Conservation (phyloP, 306 rosid genomes). For the Hippophae gyantsensis region DNA sequence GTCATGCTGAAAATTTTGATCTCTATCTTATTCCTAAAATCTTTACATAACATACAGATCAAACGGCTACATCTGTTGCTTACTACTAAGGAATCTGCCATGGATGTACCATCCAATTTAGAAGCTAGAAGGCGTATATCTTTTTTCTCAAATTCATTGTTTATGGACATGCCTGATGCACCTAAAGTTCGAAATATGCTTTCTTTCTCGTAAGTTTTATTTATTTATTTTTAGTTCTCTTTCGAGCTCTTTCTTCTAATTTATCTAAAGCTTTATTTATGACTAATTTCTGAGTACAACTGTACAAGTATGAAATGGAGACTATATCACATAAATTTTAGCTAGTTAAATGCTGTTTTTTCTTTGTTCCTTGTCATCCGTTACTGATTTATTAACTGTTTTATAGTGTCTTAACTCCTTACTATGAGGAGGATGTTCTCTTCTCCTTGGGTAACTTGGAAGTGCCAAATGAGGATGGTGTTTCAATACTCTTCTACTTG, state of each 20-base stretch:
- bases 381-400: too few species aligned
- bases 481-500: conserved; percentile 86
- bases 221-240: neutral
- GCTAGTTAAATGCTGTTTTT: neutral
- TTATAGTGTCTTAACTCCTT: conserved; percentile 82
- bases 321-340: neutral
- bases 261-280: too few species aligned
- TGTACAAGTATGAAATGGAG: too few species aligned
- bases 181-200: conserved; percentile 99
- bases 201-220: conserved; percentile 75
- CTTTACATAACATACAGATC: conserved; percentile 20
- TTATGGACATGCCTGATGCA: conserved; percentile 91
- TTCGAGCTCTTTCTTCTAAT: conserved; percentile 1
- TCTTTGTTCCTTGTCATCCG: too few species aligned
- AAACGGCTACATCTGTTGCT: conserved; percentile 71
- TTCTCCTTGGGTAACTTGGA: conserved; percentile 70
- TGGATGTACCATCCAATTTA: conserved; percentile 95
- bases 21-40: too few species aligned
- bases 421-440: conserved; percentile 88
- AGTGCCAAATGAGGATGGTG: conserved; percentile 81
- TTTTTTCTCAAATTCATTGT: conserved; percentile 88
- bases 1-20: neutral
- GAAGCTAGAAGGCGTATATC: conserved; percentile 96
- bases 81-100: conserved; percentile 95
- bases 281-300: too few species aligned